phyloP scores from a whole-genome alignment of 164 flowering plant species.

The Warburgia ugandensis region DNA sequence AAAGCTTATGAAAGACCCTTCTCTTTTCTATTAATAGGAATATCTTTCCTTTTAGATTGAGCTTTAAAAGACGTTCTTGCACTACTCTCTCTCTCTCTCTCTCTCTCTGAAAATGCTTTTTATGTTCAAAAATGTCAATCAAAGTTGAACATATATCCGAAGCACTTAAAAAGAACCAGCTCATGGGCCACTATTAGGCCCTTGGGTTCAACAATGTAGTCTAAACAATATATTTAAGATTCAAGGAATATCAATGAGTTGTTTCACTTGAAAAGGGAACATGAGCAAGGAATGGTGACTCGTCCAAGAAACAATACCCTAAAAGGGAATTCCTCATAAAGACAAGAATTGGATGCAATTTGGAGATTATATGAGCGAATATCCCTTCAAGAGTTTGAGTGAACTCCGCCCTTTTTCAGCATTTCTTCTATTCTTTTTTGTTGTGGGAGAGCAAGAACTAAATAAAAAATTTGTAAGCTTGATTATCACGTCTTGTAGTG shows the following conservation, averaged over 20 bases:
- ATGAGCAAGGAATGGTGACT: slow-evolving; percentile 4
- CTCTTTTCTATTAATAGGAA: slow-evolving; percentile 12
- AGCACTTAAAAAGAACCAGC: slow-evolving; percentile 6
- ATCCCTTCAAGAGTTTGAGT: neutral
- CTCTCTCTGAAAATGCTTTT: slow-evolving; percentile 13
- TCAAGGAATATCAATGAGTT: slow-evolving; percentile 16
- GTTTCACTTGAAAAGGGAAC: slow-evolving; percentile 2
- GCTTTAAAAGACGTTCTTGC: slow-evolving; percentile 7
- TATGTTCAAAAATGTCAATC: slow-evolving; percentile 8
- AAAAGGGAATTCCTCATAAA: slow-evolving; percentile 3
- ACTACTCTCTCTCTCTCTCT: no score
- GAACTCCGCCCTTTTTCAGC: neutral
- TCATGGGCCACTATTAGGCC: slow-evolving; percentile 8
- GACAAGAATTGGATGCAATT: slow-evolving; percentile 13
- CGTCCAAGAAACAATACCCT: slow-evolving; percentile 10
- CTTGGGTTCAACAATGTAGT: slow-evolving; percentile 18
- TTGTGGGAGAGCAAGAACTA: no score
- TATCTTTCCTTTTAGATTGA: slow-evolving; percentile 3
- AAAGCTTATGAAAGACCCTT: slow-evolving; percentile 16
- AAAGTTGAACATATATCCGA: slow-evolving; percentile 6
- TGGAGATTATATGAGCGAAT: no score
- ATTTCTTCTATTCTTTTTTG: neutral
- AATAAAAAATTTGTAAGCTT: no score
- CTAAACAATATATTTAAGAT: slow-evolving; percentile 13
- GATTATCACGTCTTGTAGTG: no score